phyloP scores from a whole-genome alignment of 805 yeast genomes.

The baker's yeast (Saccharomyces cerevisiae) region DNA sequence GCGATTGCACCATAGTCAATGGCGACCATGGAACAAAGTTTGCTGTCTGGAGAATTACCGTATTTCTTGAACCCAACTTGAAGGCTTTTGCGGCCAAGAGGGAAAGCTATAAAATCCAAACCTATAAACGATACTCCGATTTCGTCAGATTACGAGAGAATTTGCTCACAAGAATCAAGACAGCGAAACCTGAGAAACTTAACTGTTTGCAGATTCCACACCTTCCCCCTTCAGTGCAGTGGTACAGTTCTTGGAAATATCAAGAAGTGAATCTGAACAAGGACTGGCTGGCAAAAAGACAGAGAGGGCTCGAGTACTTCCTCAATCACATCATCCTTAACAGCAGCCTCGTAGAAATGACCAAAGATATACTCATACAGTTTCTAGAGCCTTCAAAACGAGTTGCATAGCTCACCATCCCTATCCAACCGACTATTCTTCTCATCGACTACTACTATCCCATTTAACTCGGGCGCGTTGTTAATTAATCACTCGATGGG shows the following conservation, averaged over 20 bases:
- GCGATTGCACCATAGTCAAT: slow-evolving; percentile 24
- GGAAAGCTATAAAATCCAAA: slow-evolving; percentile 25
- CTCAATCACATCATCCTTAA: slow-evolving; percentile 46
- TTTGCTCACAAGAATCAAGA: slow-evolving; percentile 27
- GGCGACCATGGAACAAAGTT: slow-evolving; percentile 21
- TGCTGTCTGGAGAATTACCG: slow-evolving; percentile 26
- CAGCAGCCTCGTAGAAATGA: slow-evolving; percentile 33
- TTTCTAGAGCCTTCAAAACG: slow-evolving; percentile 27
- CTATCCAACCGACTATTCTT: neutral
- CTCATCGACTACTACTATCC: neutral
- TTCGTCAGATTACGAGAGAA: slow-evolving; percentile 41
- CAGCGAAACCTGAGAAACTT: slow-evolving; percentile 26
- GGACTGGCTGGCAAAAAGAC: slow-evolving; percentile 44
- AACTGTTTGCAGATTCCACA: slow-evolving; percentile 33
- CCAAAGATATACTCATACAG: slow-evolving; percentile 32
- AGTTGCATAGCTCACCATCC: neutral
- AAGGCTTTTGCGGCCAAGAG: neutral
- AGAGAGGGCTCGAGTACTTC: slow-evolving; percentile 54
- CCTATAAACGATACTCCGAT: slow-evolving; percentile 60
- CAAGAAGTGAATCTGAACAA: slow-evolving; percentile 31
- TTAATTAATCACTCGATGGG: neutral
- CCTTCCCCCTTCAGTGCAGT: slow-evolving; percentile 44
- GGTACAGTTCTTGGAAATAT: slow-evolving; percentile 28
- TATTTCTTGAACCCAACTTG: slow-evolving; percentile 10
- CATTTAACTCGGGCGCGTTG: neutral